Percentiles rank a stretch among this genome's conserved stretches.
These are phyloP conservation scores for Apophysomyces variabilis DNA, from an alignment of 371 early-diverging fungal genomes.

Conservation along the genomic window DNA sequence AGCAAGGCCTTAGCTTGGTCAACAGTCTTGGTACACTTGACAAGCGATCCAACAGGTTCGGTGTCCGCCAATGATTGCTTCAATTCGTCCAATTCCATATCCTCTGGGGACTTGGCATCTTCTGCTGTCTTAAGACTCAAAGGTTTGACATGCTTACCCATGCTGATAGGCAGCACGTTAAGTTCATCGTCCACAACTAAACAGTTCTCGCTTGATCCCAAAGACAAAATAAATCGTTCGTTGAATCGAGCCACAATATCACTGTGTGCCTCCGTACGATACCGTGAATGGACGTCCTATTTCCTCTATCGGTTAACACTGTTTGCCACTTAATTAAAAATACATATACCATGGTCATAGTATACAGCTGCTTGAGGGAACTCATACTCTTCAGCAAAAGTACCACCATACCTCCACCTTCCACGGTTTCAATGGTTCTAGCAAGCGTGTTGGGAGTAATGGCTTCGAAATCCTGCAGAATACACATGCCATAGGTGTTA, in stretches of 20 bases:
- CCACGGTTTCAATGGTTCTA: constrained; percentile 98
- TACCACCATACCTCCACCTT: constrained; percentile 98
- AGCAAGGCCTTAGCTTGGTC: constrained; percentile 97
- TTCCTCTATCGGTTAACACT: background rate
- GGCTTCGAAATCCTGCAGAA: constrained; percentile 99
- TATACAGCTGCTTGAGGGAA: constrained; percentile 95
- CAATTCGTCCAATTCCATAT: constrained; percentile 79
- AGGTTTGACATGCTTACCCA: constrained; percentile 91
- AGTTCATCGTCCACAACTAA: constrained; percentile 97
- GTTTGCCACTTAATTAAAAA: background rate
- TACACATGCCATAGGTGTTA: constrained; percentile 98
- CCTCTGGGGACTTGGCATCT: constrained; percentile 61
- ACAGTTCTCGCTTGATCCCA: constrained; percentile 90
- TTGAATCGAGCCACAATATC: constrained; percentile 97
- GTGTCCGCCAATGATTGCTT: constrained; percentile 87
- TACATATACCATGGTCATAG: constrained; percentile 89
- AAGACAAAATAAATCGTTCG: constrained; percentile 95
- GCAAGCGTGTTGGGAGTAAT: constrained; percentile 98
- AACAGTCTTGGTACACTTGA: constrained; percentile 79
- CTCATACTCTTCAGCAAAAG: constrained; percentile 93
- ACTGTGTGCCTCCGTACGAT: constrained; percentile 91
- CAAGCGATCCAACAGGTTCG: constrained; percentile 86
- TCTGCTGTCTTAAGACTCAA: constrained; percentile 64
- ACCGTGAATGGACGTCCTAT: constrained; percentile 92
- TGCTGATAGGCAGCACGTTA: constrained; percentile 93